A percentile compares a stretch with the other conserved stretches of the same genome.
Evolutionary conservation across 2,329 filamentous ascomycete genomes (phyloP).

Genomic region (Penicillium aurantiogriseum): DNA sequence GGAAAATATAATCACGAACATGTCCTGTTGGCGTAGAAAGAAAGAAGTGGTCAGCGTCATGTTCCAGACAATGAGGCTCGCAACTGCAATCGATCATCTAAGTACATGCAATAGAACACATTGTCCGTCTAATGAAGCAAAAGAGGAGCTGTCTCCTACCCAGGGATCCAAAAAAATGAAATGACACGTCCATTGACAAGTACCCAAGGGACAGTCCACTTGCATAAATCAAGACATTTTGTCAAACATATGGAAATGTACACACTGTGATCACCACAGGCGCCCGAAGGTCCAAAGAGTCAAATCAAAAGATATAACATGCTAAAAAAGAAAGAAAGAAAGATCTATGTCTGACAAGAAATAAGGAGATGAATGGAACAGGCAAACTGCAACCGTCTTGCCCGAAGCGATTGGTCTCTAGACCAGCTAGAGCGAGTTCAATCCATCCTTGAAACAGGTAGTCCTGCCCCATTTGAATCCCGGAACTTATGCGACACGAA

Average conservation of each 20-base stretch:
- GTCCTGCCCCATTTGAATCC: constrained; percentile 22
- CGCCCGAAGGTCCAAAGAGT: not conserved
- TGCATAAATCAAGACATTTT: constrained; percentile 5
- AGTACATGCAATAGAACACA: not conserved
- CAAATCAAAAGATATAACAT: not conserved
- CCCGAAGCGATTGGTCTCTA: constrained; percentile 15
- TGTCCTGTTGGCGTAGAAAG: constrained; percentile 39
- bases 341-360: not conserved
- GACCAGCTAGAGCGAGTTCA: constrained; percentile 31
- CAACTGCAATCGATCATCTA: constrained; percentile 1
- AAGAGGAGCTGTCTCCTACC: not conserved
- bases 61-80: not conserved
- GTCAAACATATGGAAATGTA: constrained; percentile 10
- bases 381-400: constrained; percentile 1
- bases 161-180: not conserved
- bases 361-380: constrained; percentile 1
- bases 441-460: constrained; percentile 39
- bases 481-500: constrained; percentile 20
- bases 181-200: not conserved
- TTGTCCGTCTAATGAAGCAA: constrained; percentile 1
- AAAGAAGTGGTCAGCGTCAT: constrained; percentile 17
- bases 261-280: constrained; percentile 14
- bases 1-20: constrained; percentile 48
- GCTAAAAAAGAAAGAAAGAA: not conserved
- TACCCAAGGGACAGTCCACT: not conserved